A percentile compares a stretch with the other conserved stretches of the same genome.
Evolutionary conservation across 1,139 yeast genomes (phyloP).

Genomic region (Debaryomyces nepalensis): DNA sequence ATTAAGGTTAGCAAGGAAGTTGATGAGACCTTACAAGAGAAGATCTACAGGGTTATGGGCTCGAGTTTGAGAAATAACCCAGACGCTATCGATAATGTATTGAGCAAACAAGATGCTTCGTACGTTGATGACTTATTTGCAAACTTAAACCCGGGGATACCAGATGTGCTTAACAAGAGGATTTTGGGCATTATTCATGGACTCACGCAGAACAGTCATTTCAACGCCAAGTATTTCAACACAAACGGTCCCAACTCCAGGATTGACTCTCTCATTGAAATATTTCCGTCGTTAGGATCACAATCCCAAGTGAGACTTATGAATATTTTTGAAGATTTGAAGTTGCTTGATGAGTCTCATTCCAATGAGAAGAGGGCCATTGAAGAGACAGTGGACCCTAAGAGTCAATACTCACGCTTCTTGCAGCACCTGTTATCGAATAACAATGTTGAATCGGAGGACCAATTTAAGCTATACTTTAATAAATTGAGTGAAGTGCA

Average conservation of each 20-base stretch:
- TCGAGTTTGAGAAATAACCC: conserved; percentile 74
- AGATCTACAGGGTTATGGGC: conserved; percentile 55
- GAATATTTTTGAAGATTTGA: conserved; percentile 47
- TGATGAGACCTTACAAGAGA: conserved; percentile 35
- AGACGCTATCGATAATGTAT: conserved; percentile 51
- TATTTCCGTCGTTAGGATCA: conserved; percentile 33
- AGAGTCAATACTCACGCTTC: conserved; percentile 32
- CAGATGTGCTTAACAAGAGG: conserved; percentile 48
- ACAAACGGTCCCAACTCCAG: conserved; percentile 24
- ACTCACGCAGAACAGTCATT: conserved; percentile 37
- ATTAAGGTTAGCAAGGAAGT: conserved; percentile 22
- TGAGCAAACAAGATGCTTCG: conserved; percentile 20
- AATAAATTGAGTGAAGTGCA: conserved; percentile 47
- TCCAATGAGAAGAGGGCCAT: conserved; percentile 29
- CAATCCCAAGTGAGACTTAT: conserved; percentile 39
- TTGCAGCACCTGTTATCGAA: conserved; percentile 35
- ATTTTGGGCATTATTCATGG: conserved; percentile 53
- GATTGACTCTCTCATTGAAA: conserved; percentile 29
- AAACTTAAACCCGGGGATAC: conserved; percentile 20
- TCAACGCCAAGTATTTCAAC: conserved; percentile 33
- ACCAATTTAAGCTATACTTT: conserved; percentile 48
- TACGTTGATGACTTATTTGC: conserved; percentile 25
- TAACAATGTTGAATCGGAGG: conserved; percentile 31
- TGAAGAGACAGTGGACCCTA: conserved; percentile 30
- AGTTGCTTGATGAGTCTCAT: conserved; percentile 24